Evolutionary conservation across 2,329 filamentous ascomycete genomes (phyloP).

Genomic region (Ophiostoma tasmaniense): DNA sequence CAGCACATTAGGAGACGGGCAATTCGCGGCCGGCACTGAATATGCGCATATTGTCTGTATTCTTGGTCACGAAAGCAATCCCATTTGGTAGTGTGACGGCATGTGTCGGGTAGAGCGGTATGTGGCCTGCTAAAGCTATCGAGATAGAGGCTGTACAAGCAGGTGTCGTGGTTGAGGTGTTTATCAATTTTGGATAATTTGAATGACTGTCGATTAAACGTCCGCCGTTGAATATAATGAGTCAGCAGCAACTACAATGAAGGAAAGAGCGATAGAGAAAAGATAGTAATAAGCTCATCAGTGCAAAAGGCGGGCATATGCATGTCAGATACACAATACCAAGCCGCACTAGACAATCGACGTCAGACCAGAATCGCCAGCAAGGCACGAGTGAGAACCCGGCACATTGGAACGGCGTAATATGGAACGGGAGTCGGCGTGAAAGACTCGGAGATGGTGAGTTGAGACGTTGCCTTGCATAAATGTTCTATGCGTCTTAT

Average conservation of each 20-base stretch:
- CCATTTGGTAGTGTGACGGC: not conserved
- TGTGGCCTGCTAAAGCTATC: not conserved
- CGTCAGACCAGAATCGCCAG: not conserved
- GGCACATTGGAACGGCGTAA: not conserved
- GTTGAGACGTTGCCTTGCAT: conserved; percentile 1
- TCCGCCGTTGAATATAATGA: not conserved
- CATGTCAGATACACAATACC: not conserved
- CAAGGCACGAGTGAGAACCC: not conserved
- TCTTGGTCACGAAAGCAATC: not conserved
- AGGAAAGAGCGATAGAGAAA: not conserved
- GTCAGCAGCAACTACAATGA: not conserved
- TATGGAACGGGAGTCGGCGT: not conserved
- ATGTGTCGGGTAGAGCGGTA: not conserved
- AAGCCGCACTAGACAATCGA: not conserved
- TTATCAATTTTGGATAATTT: not conserved
- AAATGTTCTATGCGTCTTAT: not conserved
- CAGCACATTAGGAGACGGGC: not conserved
- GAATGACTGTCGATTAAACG: no score
- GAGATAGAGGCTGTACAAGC: not conserved
- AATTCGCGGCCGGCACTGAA: not conserved
- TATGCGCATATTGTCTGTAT: not conserved
- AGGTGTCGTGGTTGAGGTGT: not conserved
- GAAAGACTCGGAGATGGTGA: not conserved
- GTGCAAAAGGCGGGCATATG: not conserved
- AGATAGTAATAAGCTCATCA: not conserved